Conservation (phyloP, 495 filamentous ascomycete genomes). For the Penicillium egyptiacum region DNA sequence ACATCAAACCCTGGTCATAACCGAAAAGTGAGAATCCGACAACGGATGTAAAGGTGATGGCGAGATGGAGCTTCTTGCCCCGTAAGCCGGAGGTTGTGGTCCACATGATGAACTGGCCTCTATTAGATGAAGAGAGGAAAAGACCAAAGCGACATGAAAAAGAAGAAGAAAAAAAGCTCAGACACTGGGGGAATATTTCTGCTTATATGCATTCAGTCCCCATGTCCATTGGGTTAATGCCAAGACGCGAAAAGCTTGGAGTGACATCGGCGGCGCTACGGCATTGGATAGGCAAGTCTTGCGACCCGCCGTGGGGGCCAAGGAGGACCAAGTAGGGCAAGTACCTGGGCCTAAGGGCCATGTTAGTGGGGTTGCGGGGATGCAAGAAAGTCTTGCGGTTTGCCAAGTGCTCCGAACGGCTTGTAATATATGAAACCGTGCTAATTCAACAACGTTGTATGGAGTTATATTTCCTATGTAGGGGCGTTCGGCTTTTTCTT, state of each 20-base stretch:
- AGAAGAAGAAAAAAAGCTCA: conserved; percentile 2
- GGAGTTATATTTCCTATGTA: neutral
- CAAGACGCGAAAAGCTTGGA: conserved; percentile 1
- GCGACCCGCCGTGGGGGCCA: conserved; percentile 12
- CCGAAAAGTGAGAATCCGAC: conserved; percentile 74
- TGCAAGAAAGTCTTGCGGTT: neutral
- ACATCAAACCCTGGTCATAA: conserved; percentile 74
- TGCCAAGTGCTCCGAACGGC: neutral
- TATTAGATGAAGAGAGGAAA: conserved; percentile 2
- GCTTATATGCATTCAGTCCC: conserved; percentile 5
- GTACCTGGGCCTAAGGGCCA: neutral
- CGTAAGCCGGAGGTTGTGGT: conserved; percentile 38
- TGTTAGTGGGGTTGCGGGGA: conserved; percentile 10
- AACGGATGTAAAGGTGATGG: conserved; percentile 42
- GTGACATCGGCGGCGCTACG: conserved; percentile 12
- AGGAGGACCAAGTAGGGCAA: neutral
- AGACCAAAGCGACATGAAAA: conserved; percentile 3
- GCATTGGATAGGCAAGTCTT: conserved; percentile 7
- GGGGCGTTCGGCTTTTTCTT: neutral
- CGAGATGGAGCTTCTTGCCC: conserved; percentile 37
- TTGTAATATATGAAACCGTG: neutral
- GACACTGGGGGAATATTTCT: neutral
- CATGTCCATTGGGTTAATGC: conserved; percentile 6
- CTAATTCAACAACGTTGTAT: neutral
- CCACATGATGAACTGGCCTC: conserved; percentile 33